A percentile compares a stretch with the other conserved stretches of the same genome.
These are phyloP conservation scores for Groenewaldozyma tartarivorans DNA, from an alignment of 805 yeast species.

Conservation along the genomic window DNA sequence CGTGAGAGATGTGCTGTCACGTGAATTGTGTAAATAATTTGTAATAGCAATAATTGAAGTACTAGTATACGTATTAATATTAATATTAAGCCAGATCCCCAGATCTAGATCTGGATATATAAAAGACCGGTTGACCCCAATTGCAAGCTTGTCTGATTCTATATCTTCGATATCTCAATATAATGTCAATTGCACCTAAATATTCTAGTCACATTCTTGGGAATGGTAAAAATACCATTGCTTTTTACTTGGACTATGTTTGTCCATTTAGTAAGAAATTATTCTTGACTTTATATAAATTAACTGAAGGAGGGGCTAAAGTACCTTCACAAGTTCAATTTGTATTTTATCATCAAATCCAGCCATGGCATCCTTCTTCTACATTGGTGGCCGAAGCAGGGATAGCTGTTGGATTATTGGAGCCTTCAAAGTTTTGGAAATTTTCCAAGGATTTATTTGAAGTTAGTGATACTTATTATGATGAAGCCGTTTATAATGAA, in stretches of 20 bases:
- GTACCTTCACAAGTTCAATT: slow-evolving; percentile 46
- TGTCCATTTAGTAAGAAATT: slow-evolving; percentile 68
- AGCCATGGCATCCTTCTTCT: slow-evolving; percentile 85
- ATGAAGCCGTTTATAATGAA: slow-evolving; percentile 44
- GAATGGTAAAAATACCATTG: slow-evolving; percentile 23
- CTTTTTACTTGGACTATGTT: slow-evolving; percentile 45
- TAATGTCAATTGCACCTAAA: slow-evolving; percentile 18
- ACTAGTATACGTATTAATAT: no score
- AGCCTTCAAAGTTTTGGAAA: slow-evolving; percentile 47
- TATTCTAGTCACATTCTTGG: slow-evolving; percentile 15
- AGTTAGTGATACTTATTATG: slow-evolving; percentile 48
- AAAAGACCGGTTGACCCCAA: no score
- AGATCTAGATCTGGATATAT: no score
- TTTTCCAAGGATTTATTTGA: slow-evolving; percentile 49
- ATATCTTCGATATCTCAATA: neutral
- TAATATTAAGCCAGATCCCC: no score
- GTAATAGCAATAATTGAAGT: no score
- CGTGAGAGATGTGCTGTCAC: no score
- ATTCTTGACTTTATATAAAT: slow-evolving; percentile 44
- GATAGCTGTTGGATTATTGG: slow-evolving; percentile 50
- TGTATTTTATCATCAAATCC: slow-evolving; percentile 64
- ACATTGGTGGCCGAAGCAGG: slow-evolving; percentile 60
- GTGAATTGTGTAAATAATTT: no score
- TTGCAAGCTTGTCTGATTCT: no score
- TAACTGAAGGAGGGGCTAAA: slow-evolving; percentile 41